Conservation (phyloP, 208 protist species). For the Strigomonas culicis region DNA sequence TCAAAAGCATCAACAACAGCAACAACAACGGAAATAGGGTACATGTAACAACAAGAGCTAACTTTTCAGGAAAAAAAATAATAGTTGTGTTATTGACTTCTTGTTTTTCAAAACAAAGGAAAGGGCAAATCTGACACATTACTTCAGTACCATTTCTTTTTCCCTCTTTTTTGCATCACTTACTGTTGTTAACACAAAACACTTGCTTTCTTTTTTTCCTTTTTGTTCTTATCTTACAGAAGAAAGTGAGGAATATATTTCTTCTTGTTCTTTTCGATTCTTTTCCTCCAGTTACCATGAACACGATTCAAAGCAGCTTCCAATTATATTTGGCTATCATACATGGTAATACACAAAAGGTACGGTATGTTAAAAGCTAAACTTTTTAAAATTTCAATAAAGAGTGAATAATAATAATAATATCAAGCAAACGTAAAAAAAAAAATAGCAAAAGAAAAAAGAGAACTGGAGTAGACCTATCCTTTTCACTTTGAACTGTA, state of each 20-base stretch:
- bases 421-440: neutral
- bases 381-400: too few species aligned
- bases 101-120: slow-evolving; percentile 7
- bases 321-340: too few species aligned
- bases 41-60: neutral
- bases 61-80: too few species aligned
- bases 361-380: too few species aligned
- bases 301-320: neutral
- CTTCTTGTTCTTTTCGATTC: slow-evolving; percentile 21
- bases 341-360: too few species aligned
- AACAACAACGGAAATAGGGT: too few species aligned
- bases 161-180: neutral
- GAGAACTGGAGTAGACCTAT: neutral
- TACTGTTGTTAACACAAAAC: neutral
- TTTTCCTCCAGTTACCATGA: slow-evolving; percentile 2
- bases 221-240: neutral
- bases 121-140: neutral
- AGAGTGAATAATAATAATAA: too few species aligned
- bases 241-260: too few species aligned
- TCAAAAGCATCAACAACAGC: too few species aligned
- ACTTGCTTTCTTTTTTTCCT: slow-evolving; percentile 5
- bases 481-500: neutral
- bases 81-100: slow-evolving; percentile 5
- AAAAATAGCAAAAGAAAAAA: neutral
- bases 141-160: neutral